Evolutionary conservation across 2,329 filamentous ascomycete genomes (phyloP).

Genomic region (Peltaster fructicola): DNA sequence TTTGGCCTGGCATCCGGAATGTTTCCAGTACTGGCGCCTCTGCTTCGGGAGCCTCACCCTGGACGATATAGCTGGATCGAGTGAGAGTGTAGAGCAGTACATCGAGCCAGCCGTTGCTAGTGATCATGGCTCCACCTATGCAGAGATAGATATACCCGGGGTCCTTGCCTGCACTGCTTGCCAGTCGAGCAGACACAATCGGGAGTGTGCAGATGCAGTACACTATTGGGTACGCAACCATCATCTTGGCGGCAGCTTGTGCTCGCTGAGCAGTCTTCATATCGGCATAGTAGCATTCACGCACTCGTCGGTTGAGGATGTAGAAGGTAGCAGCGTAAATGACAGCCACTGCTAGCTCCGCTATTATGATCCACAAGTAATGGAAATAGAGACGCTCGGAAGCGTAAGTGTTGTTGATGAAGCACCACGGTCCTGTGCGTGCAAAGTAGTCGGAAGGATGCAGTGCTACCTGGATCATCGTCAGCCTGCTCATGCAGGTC

Average conservation of each 20-base stretch:
- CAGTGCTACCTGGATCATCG: too few species aligned
- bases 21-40: too few species aligned
- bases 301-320: conserved; percentile 22
- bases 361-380: conserved; percentile 44
- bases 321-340: conserved; percentile 29
- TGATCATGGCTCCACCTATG: conserved; percentile 37
- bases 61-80: too few species aligned
- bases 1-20: too few species aligned
- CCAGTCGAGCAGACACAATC: conserved; percentile 44
- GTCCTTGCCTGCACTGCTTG: conserved; percentile 35
- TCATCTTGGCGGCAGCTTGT: conserved; percentile 31
- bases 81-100: conserved; percentile 39
- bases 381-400: conserved; percentile 40
- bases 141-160: conserved; percentile 26
- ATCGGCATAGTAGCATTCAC: conserved; percentile 19
- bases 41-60: too few species aligned
- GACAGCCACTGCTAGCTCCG: conserved; percentile 32
- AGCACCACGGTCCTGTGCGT: conserved; percentile 49
- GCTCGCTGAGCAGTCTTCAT: conserved; percentile 18
- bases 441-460: conserved; percentile 35
- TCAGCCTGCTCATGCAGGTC: too few species aligned
- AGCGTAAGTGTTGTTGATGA: conserved; percentile 38
- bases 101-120: conserved; percentile 39
- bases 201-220: conserved; percentile 50
- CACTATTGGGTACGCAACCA: conserved; percentile 48